Percentiles rank a stretch among this genome's conserved stretches.
phyloP scores from a whole-genome alignment of 768 basidiomycete species.

The Leccinellum rugosiceps region DNA sequence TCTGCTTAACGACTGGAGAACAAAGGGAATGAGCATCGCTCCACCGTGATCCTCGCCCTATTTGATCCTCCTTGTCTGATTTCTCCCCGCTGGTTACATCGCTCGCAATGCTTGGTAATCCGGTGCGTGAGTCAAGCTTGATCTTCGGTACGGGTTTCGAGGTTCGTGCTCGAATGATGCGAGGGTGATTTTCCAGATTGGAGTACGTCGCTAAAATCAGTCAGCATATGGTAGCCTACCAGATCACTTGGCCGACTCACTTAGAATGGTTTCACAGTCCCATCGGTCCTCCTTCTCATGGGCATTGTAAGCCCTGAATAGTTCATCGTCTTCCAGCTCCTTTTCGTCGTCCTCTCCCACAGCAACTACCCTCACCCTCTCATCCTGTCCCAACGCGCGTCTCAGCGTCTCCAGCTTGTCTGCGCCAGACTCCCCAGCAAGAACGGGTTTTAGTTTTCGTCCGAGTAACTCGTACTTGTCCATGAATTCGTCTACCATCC shows the following conservation, averaged over 20 bases:
- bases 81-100: constrained; percentile 18
- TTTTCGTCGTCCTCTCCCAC: constrained; percentile 46
- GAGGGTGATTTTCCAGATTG: constrained; percentile 97
- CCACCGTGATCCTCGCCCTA: constrained; percentile 2
- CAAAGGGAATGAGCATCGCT: constrained; percentile 1
- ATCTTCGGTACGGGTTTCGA: constrained; percentile 59
- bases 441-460: constrained; percentile 75
- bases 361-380: constrained; percentile 46
- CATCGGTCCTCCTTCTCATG: constrained; percentile 70
- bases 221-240: constrained; percentile 5
- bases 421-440: constrained; percentile 66
- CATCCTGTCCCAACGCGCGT: constrained; percentile 69
- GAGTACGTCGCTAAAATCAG: constrained; percentile 78
- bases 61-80: constrained; percentile 29
- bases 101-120: constrained; percentile 55
- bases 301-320: constrained; percentile 37
- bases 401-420: constrained; percentile 83
- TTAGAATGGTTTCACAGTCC: constrained; percentile 96
- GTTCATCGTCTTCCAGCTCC: constrained; percentile 42
- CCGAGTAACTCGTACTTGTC: constrained; percentile 88
- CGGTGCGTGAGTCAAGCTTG: constrained; percentile 69
- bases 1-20: constrained; percentile 33
- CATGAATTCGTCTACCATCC: constrained; percentile 92
- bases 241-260: constrained; percentile 45
- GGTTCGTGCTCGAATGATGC: constrained; percentile 71